phyloP scores from a whole-genome alignment of 1,139 yeast species.

The Starmera stellimalicola region DNA sequence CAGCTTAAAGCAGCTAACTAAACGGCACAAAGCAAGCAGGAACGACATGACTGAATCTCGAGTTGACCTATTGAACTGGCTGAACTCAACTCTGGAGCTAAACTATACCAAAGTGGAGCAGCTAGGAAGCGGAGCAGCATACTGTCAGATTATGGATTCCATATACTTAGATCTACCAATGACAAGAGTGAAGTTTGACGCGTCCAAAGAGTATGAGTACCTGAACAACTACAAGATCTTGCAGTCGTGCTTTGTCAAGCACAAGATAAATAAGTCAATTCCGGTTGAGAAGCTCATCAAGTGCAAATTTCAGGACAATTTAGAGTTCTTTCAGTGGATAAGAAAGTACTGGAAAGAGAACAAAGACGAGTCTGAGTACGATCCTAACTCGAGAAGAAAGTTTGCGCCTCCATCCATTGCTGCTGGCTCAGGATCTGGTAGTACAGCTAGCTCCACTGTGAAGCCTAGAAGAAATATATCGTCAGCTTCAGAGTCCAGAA shows the following conservation, averaged over 20 bases:
- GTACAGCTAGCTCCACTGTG: constrained; percentile 1
- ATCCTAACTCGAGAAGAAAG: constrained; percentile 50
- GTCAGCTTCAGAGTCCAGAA: constrained; percentile 9
- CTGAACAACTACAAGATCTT: constrained; percentile 75
- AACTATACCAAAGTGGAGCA: constrained; percentile 77
- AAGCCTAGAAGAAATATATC: constrained; percentile 1
- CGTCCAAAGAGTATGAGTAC: constrained; percentile 67
- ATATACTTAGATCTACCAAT: constrained; percentile 76
- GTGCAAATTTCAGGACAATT: constrained; percentile 87
- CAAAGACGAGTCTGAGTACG: constrained; percentile 61
- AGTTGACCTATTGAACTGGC: constrained; percentile 78
- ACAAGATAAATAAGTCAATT: constrained; percentile 62
- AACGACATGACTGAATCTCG: constrained; percentile 27
- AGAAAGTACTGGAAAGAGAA: constrained; percentile 74
- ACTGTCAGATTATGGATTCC: constrained; percentile 85
- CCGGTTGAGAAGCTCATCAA: constrained; percentile 77
- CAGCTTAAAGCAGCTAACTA: too few species aligned
- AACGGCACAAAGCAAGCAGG: too few species aligned
- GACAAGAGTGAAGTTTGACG: constrained; percentile 62
- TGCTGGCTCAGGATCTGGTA: constrained; percentile 10
- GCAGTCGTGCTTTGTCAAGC: constrained; percentile 67
- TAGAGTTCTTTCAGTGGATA: constrained; percentile 91
- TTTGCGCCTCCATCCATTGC: constrained; percentile 21
- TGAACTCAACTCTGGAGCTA: constrained; percentile 59
- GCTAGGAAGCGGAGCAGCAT: constrained; percentile 93